These are phyloP conservation scores for Beauveria asiatica DNA, from an alignment of 2,329 filamentous ascomycete genomes.

Conservation along the genomic window DNA sequence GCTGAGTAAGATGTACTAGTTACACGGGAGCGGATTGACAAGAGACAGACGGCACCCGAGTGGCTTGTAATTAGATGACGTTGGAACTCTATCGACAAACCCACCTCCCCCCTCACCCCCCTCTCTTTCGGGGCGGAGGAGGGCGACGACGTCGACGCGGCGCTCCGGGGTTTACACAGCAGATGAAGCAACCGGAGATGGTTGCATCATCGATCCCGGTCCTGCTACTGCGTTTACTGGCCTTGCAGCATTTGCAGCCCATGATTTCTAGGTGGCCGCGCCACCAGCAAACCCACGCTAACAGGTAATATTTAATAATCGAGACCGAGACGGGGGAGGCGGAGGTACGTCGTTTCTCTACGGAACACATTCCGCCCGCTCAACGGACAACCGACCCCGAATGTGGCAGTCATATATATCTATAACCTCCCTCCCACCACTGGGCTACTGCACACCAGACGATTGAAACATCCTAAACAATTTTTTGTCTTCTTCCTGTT, in stretches of 20 bases:
- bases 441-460: too few relatives aligned
- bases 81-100: constrained; percentile 2
- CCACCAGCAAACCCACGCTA: background rate
- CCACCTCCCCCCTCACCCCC: background rate
- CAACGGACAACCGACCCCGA: background rate
- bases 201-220: background rate
- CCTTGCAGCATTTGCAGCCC: too few relatives aligned
- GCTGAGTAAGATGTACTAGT: constrained; percentile 1
- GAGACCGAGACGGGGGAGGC: background rate
- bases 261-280: background rate
- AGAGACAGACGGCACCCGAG: background rate
- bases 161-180: background rate
- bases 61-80: background rate
- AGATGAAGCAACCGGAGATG: background rate
- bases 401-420: background rate
- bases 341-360: background rate
- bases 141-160: background rate
- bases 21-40: too few relatives aligned
- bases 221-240: background rate
- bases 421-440: background rate
- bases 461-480: background rate
- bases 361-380: background rate
- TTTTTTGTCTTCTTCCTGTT: background rate
- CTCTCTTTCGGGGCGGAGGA: background rate
- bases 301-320: background rate